These are phyloP conservation scores for Fragilariopsis cylindrus DNA, from an alignment of 108 stramenopile genomes.

Conservation along the genomic window DNA sequence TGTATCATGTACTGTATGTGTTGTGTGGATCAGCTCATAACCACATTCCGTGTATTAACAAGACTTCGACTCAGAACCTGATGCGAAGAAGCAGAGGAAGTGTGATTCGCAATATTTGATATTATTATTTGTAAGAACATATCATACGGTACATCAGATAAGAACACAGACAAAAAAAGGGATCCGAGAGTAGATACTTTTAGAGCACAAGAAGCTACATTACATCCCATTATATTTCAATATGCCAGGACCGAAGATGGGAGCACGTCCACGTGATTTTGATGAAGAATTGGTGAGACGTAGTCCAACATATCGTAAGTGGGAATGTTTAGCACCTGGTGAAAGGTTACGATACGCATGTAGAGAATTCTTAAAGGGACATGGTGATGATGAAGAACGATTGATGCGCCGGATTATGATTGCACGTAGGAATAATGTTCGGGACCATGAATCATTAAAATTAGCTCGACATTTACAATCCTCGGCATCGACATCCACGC, in stretches of 20 bases:
- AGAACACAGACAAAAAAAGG: too few species aligned
- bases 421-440: conserved; percentile 83
- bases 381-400: conserved; percentile 83
- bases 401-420: conserved; percentile 93
- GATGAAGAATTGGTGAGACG: conserved; percentile 75
- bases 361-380: conserved; percentile 80
- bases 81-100: too few species aligned
- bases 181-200: too few species aligned
- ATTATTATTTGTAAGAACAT: too few species aligned
- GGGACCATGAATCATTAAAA: conserved; percentile 76
- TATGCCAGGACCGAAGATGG: conserved; percentile 87
- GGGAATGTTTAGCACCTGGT: conserved; percentile 55
- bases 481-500: background rate
- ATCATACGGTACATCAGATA: too few species aligned
- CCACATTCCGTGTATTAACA: too few species aligned
- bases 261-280: conserved; percentile 80
- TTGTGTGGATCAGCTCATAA: too few species aligned
- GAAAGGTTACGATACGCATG: conserved; percentile 74
- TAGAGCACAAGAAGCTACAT: too few species aligned
- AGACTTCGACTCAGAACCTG: too few species aligned
- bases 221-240: background rate
- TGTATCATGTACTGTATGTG: too few species aligned
- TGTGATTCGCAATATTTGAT: too few species aligned
- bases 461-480: conserved; percentile 42
- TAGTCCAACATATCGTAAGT: conserved; percentile 74